Conservation (phyloP, 2,329 filamentous ascomycete species). For the Aureobasidium mangrovei region DNA sequence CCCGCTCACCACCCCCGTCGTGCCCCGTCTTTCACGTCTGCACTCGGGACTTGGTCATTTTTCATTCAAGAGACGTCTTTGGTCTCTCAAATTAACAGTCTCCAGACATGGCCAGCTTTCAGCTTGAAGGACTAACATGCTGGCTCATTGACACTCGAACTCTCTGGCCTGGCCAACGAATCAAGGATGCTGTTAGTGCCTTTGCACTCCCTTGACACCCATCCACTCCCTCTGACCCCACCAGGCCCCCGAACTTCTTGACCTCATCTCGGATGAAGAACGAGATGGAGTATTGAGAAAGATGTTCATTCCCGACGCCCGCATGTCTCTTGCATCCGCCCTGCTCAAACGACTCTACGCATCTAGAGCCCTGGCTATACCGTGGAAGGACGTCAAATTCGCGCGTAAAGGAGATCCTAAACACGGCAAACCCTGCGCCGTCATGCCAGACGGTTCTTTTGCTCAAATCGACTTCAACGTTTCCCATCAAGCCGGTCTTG, state of each 20-base stretch:
- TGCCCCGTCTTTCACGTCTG: too few species aligned
- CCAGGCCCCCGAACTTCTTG: slow-evolving; percentile 36
- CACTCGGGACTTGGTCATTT: too few species aligned
- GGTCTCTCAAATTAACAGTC: not conserved
- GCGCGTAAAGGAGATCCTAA: slow-evolving; percentile 45
- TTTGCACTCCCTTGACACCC: not conserved
- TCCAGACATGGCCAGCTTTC: not conserved
- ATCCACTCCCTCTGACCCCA: not conserved
- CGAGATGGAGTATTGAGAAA: slow-evolving; percentile 47
- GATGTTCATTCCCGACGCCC: slow-evolving; percentile 50
- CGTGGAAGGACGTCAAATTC: slow-evolving; percentile 53
- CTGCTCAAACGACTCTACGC: slow-evolving; percentile 66
- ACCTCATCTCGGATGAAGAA: slow-evolving; percentile 43
- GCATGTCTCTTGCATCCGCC: slow-evolving; percentile 63
- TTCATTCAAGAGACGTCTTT: too few species aligned
- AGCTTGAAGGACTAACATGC: slow-evolving; percentile 28
- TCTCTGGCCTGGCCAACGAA: slow-evolving; percentile 39
- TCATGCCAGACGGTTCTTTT: slow-evolving; percentile 33
- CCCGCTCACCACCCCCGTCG: too few species aligned
- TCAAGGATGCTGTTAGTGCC: slow-evolving; percentile 30
- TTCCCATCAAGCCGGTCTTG: slow-evolving; percentile 68
- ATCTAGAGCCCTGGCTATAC: slow-evolving; percentile 46
- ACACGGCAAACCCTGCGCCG: slow-evolving; percentile 44
- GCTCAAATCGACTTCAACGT: slow-evolving; percentile 61
- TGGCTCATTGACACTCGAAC: slow-evolving; percentile 43